phyloP scores from a whole-genome alignment of 495 filamentous ascomycete species.

The Talaromyces adpressus region DNA sequence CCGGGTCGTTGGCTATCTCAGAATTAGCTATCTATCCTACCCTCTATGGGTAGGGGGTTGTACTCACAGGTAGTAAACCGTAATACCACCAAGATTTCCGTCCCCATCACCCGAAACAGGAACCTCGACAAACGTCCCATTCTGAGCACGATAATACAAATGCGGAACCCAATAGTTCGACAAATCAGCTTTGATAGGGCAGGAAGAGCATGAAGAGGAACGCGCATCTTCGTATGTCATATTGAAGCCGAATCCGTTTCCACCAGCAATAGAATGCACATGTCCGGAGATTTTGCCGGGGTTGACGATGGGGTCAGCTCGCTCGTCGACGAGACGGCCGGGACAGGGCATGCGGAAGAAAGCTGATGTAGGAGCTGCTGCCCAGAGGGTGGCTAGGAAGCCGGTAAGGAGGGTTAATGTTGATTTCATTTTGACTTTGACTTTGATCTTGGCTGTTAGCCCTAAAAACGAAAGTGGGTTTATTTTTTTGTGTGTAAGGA shows the following conservation, averaged over 20 bases:
- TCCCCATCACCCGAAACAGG: constrained; percentile 5
- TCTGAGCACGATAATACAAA: constrained; percentile 58
- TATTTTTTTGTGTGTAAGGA: not conserved
- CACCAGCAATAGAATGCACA: constrained; percentile 69
- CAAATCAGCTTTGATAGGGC: constrained; percentile 57
- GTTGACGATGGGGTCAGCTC: constrained; percentile 60
- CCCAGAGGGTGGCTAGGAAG: constrained; percentile 1
- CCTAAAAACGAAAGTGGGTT: not conserved
- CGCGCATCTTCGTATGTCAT: constrained; percentile 52
- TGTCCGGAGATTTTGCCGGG: constrained; percentile 55
- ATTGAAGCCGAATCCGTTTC: constrained; percentile 60
- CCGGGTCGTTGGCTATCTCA: constrained; percentile 49
- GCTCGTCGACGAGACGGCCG: constrained; percentile 9
- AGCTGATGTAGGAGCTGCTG: not conserved
- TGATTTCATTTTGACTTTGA: not conserved
- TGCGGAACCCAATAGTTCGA: constrained; percentile 74
- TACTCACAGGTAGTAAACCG: constrained; percentile 65
- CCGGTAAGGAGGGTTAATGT: not conserved
- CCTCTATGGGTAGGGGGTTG: constrained; percentile 8
- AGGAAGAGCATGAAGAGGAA: constrained; percentile 58
- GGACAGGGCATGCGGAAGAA: constrained; percentile 11
- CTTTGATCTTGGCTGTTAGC: not conserved
- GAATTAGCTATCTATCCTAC: not conserved
- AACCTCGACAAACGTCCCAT: constrained; percentile 49
- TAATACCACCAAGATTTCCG: constrained; percentile 26